Evolutionary conservation across 2,329 filamentous ascomycete genomes (phyloP).

Genomic region (Penicillium griseofulvum): DNA sequence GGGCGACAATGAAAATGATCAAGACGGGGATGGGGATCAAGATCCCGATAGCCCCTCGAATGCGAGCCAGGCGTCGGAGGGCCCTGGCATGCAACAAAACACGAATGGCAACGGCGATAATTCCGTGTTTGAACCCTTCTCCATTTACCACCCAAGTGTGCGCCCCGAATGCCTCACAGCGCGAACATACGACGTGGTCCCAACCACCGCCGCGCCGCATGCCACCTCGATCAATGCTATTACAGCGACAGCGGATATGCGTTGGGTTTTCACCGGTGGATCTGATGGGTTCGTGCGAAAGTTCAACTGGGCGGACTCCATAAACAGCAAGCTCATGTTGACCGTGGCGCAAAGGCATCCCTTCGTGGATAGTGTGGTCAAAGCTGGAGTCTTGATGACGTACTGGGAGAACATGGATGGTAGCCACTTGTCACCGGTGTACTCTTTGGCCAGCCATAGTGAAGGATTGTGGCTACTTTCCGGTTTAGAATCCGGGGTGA

Average conservation of each 20-base stretch:
- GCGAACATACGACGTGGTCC: constrained; percentile 85
- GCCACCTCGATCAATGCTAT: constrained; percentile 94
- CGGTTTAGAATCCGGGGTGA: constrained; percentile 83
- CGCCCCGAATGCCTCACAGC: constrained; percentile 77
- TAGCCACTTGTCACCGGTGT: constrained; percentile 74
- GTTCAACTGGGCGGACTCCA: constrained; percentile 91
- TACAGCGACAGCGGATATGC: constrained; percentile 86
- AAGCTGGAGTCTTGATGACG: constrained; percentile 88
- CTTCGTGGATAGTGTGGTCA: constrained; percentile 95
- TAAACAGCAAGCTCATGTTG: constrained; percentile 88
- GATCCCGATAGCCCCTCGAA: constrained; percentile 42
- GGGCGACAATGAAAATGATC: constrained; percentile 32
- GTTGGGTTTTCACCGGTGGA: constrained; percentile 92
- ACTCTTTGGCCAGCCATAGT: constrained; percentile 87
- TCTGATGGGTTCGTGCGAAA: constrained; percentile 95
- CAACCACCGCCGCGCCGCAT: constrained; percentile 94
- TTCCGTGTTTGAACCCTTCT: constrained; percentile 32
- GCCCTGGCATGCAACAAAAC: constrained; percentile 41
- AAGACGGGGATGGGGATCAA: constrained; percentile 28
- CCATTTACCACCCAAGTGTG: constrained; percentile 59
- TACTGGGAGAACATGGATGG: constrained; percentile 99
- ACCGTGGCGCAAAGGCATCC: constrained; percentile 95
- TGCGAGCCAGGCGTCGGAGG: constrained; percentile 41
- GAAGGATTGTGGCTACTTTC: constrained; percentile 89
- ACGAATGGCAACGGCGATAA: constrained; percentile 44